phyloP scores from a whole-genome alignment of 176 grass and related monocot genomes.

The Dendrocalamus sinicus region DNA sequence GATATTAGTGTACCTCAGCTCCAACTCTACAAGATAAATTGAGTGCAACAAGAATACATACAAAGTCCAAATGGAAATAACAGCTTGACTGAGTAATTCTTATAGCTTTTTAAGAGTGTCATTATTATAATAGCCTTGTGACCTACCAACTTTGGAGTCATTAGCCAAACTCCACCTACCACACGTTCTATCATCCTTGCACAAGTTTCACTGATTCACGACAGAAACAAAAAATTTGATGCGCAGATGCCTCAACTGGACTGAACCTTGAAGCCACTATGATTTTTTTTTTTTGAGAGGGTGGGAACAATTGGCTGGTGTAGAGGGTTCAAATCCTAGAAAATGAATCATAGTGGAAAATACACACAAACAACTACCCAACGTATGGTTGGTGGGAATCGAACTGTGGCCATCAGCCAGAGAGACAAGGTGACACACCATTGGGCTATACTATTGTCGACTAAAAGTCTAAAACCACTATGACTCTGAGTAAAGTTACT shows the following conservation, averaged over 20 bases:
- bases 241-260: not conserved
- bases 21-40: slow-evolving; percentile 24
- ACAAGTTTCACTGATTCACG: slow-evolving; percentile 32
- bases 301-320: not conserved
- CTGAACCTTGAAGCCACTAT: not conserved
- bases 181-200: slow-evolving; percentile 17
- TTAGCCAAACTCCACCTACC: not conserved
- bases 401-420: not conserved
- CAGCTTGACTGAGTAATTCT: not conserved
- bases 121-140: slow-evolving; percentile 16
- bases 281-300: not conserved
- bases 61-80: slow-evolving; percentile 19
- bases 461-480: not conserved
- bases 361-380: not conserved
- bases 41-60: slow-evolving; percentile 19
- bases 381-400: not conserved
- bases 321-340: not conserved
- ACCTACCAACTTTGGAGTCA: not conserved
- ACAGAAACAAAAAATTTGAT: slow-evolving; percentile 16
- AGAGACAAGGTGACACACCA: not conserved
- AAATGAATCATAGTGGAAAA: not conserved
- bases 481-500: not conserved
- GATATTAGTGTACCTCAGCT: slow-evolving; percentile 31
- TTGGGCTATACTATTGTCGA: not conserved
- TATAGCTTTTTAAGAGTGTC: slow-evolving; percentile 1